These are phyloP conservation scores for Gossypium herbaceum DNA, from an alignment of 345 rosid species.

Conservation along the genomic window DNA sequence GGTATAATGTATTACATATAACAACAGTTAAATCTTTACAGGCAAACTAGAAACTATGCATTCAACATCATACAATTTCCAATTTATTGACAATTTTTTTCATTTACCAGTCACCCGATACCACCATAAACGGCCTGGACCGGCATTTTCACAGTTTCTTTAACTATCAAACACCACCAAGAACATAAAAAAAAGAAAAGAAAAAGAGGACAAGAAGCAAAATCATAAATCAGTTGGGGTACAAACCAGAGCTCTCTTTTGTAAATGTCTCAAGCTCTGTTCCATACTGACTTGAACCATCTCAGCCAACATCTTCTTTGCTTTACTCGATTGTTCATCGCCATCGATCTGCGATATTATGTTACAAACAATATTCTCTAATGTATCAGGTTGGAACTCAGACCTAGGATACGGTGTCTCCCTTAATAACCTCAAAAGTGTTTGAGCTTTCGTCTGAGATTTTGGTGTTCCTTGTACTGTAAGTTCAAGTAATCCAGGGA, in stretches of 20 bases:
- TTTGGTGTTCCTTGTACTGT: constrained; percentile 93
- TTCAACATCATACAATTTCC: constrained; percentile 7
- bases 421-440: constrained; percentile 66
- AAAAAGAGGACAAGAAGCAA: background rate
- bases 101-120: constrained; percentile 59
- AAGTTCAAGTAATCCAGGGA: constrained; percentile 93
- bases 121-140: constrained; percentile 69
- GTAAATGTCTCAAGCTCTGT: constrained; percentile 89
- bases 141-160: constrained; percentile 45
- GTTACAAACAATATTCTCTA: constrained; percentile 85
- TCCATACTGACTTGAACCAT: constrained; percentile 99
- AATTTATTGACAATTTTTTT: constrained; percentile 28
- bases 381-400: constrained; percentile 71
- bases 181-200: background rate
- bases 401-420: constrained; percentile 65
- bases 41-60: constrained; percentile 23
- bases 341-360: constrained; percentile 85
- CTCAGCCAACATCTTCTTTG: constrained; percentile 93
- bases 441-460: constrained; percentile 73
- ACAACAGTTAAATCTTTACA: constrained; percentile 32
- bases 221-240: constrained; percentile 57
- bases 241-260: constrained; percentile 82
- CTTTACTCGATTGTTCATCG: constrained; percentile 87
- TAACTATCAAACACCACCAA: constrained; percentile 20
- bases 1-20: constrained; percentile 14